These are phyloP conservation scores for Diaporthe sp. DNA, from an alignment of 2,329 filamentous ascomycete species.

Conservation along the genomic window DNA sequence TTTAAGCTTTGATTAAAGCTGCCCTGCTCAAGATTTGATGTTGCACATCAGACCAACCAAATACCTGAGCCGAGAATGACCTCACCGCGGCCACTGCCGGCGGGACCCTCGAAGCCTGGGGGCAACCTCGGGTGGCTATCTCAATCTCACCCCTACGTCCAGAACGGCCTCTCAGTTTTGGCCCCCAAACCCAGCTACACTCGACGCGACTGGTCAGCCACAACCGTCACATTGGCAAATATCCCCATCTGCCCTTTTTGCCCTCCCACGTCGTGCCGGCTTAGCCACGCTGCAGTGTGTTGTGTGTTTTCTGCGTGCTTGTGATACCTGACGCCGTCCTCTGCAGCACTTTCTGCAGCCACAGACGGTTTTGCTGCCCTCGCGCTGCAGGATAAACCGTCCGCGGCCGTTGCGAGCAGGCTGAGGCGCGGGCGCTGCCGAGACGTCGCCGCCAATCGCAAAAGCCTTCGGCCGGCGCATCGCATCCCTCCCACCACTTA, in stretches of 20 bases:
- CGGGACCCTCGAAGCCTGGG: not conserved
- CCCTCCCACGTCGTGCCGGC: conserved; percentile 11
- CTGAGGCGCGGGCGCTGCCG: conserved; percentile 13
- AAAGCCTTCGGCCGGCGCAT: not conserved
- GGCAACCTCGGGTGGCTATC: conserved; percentile 5
- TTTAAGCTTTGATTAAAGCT: conserved; percentile 11
- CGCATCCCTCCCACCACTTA: not conserved
- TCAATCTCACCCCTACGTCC: conserved; percentile 5
- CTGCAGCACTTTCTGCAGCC: not conserved
- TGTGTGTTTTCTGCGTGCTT: not conserved
- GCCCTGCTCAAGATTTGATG: not conserved
- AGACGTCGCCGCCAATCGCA: conserved; percentile 15
- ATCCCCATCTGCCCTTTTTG: conserved; percentile 14
- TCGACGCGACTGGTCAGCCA: conserved; percentile 1
- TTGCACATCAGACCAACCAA: not conserved
- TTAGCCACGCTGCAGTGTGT: not conserved
- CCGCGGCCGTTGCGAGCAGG: not conserved
- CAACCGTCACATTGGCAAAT: conserved; percentile 6
- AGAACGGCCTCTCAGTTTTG: not conserved
- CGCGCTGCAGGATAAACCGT: not conserved
- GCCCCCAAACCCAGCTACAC: conserved; percentile 3
- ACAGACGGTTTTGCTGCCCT: not conserved
- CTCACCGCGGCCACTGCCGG: not conserved
- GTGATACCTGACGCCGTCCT: not conserved
- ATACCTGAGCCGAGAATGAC: not conserved